Conservation (phyloP, 2,329 filamentous ascomycete species). For the Tricladium varicosporioides region DNA sequence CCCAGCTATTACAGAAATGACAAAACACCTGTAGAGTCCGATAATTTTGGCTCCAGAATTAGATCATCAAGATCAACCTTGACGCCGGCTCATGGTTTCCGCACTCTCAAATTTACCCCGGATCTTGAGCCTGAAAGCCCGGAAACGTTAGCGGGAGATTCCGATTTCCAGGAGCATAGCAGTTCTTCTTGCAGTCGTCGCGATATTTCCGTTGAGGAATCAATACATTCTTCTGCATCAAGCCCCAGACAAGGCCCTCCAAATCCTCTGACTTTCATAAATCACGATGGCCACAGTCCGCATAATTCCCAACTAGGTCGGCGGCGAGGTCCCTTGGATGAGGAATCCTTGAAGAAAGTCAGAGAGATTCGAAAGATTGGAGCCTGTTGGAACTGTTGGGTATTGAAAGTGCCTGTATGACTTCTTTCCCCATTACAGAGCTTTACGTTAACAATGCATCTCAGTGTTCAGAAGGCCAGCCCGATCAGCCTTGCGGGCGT, state of each 20-base stretch:
- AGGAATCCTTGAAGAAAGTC: slow-evolving; percentile 15
- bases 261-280: slow-evolving; percentile 15
- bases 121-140: neutral
- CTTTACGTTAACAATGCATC: neutral
- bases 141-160: neutral
- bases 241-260: neutral
- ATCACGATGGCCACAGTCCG: slow-evolving; percentile 1
- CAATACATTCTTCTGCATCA: neutral
- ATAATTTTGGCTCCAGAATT: no score
- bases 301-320: slow-evolving; percentile 7
- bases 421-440: neutral
- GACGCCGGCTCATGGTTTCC: neutral
- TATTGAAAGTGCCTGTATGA: slow-evolving; percentile 23
- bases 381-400: slow-evolving; percentile 28
- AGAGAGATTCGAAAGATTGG: slow-evolving; percentile 22
- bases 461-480: slow-evolving; percentile 20
- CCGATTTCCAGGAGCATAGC: neutral
- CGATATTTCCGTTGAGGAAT: no score
- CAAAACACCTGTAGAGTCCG: no score
- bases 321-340: slow-evolving; percentile 19
- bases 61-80: no score
- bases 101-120: neutral
- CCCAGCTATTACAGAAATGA: no score
- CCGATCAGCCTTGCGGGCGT: slow-evolving; percentile 15
- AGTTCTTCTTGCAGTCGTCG: neutral